phyloP scores from a whole-genome alignment of 2,329 filamentous ascomycete species.

The Aspergillus pseudoterreus region DNA sequence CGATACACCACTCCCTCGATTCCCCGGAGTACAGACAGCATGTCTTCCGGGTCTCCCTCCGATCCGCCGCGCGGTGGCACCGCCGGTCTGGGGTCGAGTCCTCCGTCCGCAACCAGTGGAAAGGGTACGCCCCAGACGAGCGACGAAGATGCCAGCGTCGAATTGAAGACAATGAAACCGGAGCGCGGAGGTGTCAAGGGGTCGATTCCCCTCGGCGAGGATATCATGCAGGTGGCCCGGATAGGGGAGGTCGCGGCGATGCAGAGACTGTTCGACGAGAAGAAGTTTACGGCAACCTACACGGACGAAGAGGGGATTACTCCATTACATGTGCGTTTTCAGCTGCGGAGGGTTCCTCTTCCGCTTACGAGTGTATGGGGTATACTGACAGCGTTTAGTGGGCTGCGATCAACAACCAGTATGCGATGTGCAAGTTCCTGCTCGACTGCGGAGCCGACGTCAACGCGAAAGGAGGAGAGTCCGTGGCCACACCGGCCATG shows the following conservation, averaged over 20 bases:
- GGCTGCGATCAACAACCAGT: slow-evolving; percentile 98
- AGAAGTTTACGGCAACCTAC: slow-evolving; percentile 77
- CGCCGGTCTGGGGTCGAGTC: slow-evolving; percentile 19
- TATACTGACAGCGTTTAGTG: slow-evolving; percentile 57
- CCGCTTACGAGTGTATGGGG: too few species aligned
- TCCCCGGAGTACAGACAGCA: slow-evolving; percentile 3
- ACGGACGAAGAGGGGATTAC: slow-evolving; percentile 91
- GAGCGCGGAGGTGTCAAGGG: slow-evolving; percentile 28
- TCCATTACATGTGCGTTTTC: slow-evolving; percentile 73
- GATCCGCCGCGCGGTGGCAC: slow-evolving; percentile 21
- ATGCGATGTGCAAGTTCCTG: slow-evolving; percentile 93
- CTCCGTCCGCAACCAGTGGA: slow-evolving; percentile 23
- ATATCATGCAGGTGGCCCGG: slow-evolving; percentile 93
- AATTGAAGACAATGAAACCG: slow-evolving; percentile 36
- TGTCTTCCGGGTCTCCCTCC: slow-evolving; percentile 26
- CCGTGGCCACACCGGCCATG: slow-evolving; percentile 86
- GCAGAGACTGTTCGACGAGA: slow-evolving; percentile 82
- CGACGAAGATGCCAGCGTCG: slow-evolving; percentile 31
- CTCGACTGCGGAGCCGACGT: slow-evolving; percentile 82
- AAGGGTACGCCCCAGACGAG: slow-evolving; percentile 33
- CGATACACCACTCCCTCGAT: neutral
- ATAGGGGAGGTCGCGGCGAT: slow-evolving; percentile 82
- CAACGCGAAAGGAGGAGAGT: slow-evolving; percentile 93
- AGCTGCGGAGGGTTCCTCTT: too few species aligned
- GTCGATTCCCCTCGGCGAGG: slow-evolving; percentile 55